Base-by-base conservation (phyloP, 345 rosid species). In the Kernera saxatilis region DNA sequence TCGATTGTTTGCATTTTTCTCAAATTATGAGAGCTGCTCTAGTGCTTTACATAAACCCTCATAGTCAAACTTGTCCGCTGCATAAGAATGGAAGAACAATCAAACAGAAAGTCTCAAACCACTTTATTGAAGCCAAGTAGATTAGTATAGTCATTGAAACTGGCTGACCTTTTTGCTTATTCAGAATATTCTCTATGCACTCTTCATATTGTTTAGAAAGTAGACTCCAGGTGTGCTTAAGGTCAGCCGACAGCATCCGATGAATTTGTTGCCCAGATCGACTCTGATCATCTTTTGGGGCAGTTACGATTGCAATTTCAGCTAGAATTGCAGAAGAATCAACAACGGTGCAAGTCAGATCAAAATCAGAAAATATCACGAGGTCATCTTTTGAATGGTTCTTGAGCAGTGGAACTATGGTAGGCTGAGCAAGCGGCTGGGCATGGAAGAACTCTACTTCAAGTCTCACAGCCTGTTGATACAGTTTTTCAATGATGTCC, bases 301-400 rank as follows among this genome's bases (percentile, higher is more conserved):
- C 98, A 35, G 91, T 92, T 45, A 87, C 75, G 39, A 95, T 90
- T 72, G 99, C 96, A 51, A 95, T 90, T 84, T 95, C 96, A 1
- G 98, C 98, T 83, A 92, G 80, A 72, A 92, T 88, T 74, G 98
- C 98, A 69, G 97, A 88, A 26, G 99, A 95, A 86, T 95, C 99
- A 78, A 92, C 86, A 74, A 87, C 86, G 0, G 97, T 76, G 83
- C 99, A 92, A 18, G 98, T 90, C 80, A 95, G 84, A 83, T 95
- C 99, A 83, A 95, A 95, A 81, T 95, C 99, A 67, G 92, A 86
- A 75, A 92, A 95, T 82, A 92, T 82, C 80, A 84, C 43, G 35
- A 88, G 78, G 36, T 73, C 84, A 59, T 82, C 85, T 70, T 76
- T 85, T 17, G 59, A 82, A 51, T 82, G 85, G 76, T 78, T 80